phyloP scores from a whole-genome alignment of 345 rosid genomes.

The Eucalyptus guilfoylei region DNA sequence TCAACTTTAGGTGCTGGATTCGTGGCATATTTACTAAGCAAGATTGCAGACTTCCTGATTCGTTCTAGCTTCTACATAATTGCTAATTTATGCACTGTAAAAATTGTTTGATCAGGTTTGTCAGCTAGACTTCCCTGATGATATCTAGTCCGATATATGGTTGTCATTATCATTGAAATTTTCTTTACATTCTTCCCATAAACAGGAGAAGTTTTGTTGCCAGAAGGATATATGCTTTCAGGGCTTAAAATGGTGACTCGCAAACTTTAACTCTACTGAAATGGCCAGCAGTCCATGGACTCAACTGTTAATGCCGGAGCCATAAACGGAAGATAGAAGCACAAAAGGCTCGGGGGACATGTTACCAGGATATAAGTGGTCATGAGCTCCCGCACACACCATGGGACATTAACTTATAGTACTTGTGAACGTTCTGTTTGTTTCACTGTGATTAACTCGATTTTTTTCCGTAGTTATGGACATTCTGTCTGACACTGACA shows the following conservation, averaged over 20 bases:
- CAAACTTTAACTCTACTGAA: neutral
- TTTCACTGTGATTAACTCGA: neutral
- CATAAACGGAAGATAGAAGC: neutral
- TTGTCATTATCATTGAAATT: neutral
- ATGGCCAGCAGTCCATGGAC: neutral
- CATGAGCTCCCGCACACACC: neutral
- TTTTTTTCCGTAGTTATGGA: neutral
- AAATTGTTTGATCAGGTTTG: neutral
- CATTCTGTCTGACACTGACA: neutral
- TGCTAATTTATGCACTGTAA: neutral
- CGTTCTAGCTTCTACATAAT: neutral
- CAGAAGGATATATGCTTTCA: neutral
- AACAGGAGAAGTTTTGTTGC: neutral
- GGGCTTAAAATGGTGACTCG: neutral
- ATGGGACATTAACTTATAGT: neutral
- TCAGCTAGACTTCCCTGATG: neutral
- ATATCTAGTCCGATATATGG: neutral
- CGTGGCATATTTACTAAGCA: slow-evolving; percentile 8
- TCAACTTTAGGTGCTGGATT: slow-evolving; percentile 17
- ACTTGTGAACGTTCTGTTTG: neutral
- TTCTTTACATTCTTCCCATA: neutral
- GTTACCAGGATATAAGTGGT: neutral
- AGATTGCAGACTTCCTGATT: neutral
- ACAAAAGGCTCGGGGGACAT: neutral
- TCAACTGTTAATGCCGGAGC: neutral